Evolutionary conservation across 495 filamentous ascomycete genomes (phyloP), one percentile per base, ranked within the genome.

Genomic region (Polyplosphaeria fusca): DNA sequence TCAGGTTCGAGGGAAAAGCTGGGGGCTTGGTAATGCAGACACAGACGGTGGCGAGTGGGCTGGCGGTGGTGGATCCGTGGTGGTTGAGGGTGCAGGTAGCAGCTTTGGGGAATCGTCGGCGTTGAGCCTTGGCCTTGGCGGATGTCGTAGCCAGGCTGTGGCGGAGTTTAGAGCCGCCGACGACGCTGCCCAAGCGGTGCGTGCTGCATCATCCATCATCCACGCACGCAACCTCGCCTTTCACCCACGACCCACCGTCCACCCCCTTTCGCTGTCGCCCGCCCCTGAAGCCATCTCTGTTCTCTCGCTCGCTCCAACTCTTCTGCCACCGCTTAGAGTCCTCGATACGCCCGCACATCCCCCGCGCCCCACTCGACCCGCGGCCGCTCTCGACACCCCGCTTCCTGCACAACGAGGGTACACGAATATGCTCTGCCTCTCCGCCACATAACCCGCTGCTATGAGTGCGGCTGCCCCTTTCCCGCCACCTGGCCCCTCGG

Each of bases 401-500:
- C 37, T n/a, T n/a, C n/a, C n/a, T n/a, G n/a, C n/a, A n/a, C n/a
- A n/a, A n/a, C n/a, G n/a, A n/a, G n/a, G n/a, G n/a, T n/a, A n/a
- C 28, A 13, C 47, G 47, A 37, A 19, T 39, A 38, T 38, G 12
- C 16, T 14, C 27, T 5, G 11, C 28, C 2, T 28, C 28, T 19
- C 12, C 42, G 24, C 32, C 25, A 11, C 35, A 9, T 61, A 55
- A 24, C 32, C 50, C n/a, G 47, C 38, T 37, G 56, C 46, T 52
- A 60, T 60, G 61, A 61, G 52, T 49, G 57, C 62, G 26, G 53
- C 62, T 42, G 52, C 52, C 47, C 51, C 55, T 3, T 52, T 60
- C 45, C 55, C 55, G 50, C 54, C 61, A 4, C 55, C 61, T 46
- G 56, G 46, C 39, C 26, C 47, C 40, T 45, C 25, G 16, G 41